A percentile compares a stretch with the other conserved stretches of the same genome.
Evolutionary conservation across 1,284 basidiomycete species (phyloP).

Genomic region (Exsudoporus floridanus): DNA sequence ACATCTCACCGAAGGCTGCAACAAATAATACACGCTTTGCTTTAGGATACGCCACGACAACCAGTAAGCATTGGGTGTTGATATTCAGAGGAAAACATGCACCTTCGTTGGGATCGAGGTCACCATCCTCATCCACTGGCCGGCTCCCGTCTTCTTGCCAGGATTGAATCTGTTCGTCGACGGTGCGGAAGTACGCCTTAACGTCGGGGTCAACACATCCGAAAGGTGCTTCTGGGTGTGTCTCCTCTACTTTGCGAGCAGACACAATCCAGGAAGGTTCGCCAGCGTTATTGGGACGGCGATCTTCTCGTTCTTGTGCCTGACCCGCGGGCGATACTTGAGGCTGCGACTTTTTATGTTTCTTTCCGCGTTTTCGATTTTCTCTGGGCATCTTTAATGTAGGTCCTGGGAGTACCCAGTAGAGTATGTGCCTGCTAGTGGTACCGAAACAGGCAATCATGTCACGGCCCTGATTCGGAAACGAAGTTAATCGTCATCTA

Average conservation of each 20-base stretch:
- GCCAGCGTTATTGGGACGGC: conserved; percentile 9
- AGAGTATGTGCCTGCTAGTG: neutral
- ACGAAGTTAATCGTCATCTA: neutral
- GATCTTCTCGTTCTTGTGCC: conserved; percentile 19
- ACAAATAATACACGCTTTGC: conserved; percentile 82
- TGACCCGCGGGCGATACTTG: conserved; percentile 19
- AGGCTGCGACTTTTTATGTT: conserved; percentile 55
- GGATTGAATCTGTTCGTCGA: conserved; percentile 81
- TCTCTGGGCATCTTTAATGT: conserved; percentile 59
- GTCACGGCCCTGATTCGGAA: neutral
- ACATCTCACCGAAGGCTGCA: conserved; percentile 81
- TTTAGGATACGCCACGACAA: conserved; percentile 34
- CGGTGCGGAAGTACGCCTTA: conserved; percentile 87
- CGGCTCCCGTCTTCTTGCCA: conserved; percentile 64
- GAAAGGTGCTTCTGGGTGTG: conserved; percentile 76
- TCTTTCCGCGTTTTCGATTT: conserved; percentile 74
- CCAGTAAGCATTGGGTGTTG: neutral
- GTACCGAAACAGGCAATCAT: conserved; percentile 6
- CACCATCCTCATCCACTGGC: conserved; percentile 44
- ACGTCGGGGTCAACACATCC: conserved; percentile 85
- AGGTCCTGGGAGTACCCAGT: conserved; percentile 23
- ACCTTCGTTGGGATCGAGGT: conserved; percentile 77
- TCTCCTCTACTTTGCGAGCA: conserved; percentile 36
- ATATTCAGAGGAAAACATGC: conserved; percentile 1
- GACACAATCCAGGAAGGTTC: conserved; percentile 70